Evolutionary conservation across 371 early-diverging fungal species (phyloP), one percentile per base, ranked within the genome.

Genomic region (Mucor plumbeus): DNA sequence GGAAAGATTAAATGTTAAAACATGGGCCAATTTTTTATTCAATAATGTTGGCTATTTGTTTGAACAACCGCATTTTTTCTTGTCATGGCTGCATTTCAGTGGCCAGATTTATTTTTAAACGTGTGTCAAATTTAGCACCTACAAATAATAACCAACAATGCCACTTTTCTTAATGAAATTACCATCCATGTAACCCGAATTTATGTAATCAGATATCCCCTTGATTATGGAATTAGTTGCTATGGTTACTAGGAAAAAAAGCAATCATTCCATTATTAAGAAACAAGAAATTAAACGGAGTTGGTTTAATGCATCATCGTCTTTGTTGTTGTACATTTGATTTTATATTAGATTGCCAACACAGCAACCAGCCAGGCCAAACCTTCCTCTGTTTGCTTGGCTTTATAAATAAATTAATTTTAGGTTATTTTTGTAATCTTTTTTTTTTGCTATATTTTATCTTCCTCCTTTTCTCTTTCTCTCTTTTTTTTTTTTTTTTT

Each of bases 61-160:
- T 54, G 26, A 26, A 31, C 11, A 17, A 10, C 38, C 38, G 39
- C 39, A n/a, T 14, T 36, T 36, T 36, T 7, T 7, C 19, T 5
- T 31, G 15, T 47, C 47, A 47, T 47, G 47, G 47, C 47, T 19
- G n/a, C 47, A 47, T 47, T 17, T 47, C 47, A 47, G 47, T 47
- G 47, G 47, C 47, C 47, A 47, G 19, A 19, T 47, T 47, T 47
- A 47, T 47, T 17, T 47, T 19, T 47, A 47, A 47, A 5, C 47
- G 1, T 47, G 47, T 47, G 47, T 47, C 47, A 47, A 47, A 47
- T 26, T 38, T 17, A 21, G 40, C 59, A 44, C 33, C 43, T 60
- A 14, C 33, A 60, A 60, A 60, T 33, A 41, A 34, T n/a, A 8
- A 21, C 34, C 47, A 47, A 33, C 47, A 47, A 47, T 47, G 47